Evolutionary conservation across 1,284 basidiomycete species (phyloP), one percentile per base, ranked within the genome.

Genomic region (Sutorius eximius): DNA sequence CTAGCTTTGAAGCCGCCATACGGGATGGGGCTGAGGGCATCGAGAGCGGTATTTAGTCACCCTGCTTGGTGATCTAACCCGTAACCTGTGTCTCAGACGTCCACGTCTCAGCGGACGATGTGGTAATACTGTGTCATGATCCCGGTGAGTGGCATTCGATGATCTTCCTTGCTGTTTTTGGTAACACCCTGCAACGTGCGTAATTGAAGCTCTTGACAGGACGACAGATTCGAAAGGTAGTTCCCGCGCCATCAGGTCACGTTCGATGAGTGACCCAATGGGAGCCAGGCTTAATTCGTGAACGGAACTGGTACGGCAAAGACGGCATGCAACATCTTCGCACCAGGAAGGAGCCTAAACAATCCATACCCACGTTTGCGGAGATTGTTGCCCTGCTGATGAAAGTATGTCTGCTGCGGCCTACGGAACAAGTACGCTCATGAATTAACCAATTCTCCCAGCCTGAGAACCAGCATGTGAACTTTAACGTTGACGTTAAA

Each of bases 71-170:
- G 65, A 61, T 66, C 64, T 63, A 69, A 55, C 58, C 71, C 78
- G 73, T 87, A 78, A 85, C 82, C 70, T 71, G 65, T 69, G 73
- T 71, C 73, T 61, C 83, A 95, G 95, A 98, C 82, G 94, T 98
- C 62, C 96, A 98, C 74, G 89, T 98, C 69, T 95, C 95, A 49
- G 74, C 82, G 61, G 96, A 98, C 76, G 80, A 87, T 65, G 85
- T 93, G 47, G 89, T 98, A 46, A 74, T 98, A 58, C 95, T 98
- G 92, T 97, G 96, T 74, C 95, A 98, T 71, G 95, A 98, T 73
- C 91, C 93, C 12, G 83, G 89, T 88, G 62, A 66, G 84, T 68
- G 33, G 53, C 56, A 68, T n/a, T 43, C 54, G 33, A 60, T 50
- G 58, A 52, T 63, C 58, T n/a, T 43, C 61, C 20, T 65, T 65